Conservation (phyloP, 208 protist genomes). For the Angomonas ambiguus region DNA sequence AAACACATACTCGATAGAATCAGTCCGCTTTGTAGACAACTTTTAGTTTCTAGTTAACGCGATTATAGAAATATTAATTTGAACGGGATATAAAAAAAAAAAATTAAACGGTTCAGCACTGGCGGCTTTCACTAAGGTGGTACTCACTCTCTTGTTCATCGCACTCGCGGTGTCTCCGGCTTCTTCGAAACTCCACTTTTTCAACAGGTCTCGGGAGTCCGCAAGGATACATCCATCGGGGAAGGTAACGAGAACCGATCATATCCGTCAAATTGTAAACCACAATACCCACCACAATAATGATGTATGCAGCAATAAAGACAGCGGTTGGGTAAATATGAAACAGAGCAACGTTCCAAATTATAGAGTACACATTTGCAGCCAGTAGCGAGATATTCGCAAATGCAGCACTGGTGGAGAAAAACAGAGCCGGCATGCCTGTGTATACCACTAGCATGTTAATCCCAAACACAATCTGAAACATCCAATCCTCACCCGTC, state of each 20-base stretch:
- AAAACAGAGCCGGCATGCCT: constrained; percentile 60
- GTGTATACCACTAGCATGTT: constrained; percentile 84
- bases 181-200: constrained; percentile 11
- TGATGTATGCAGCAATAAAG: constrained; percentile 67
- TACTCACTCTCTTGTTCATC: no score
- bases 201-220: constrained; percentile 17
- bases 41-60: no score
- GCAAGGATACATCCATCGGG: constrained; percentile 60
- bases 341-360: constrained; percentile 83
- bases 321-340: constrained; percentile 58
- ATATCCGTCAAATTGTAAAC: constrained; percentile 73
- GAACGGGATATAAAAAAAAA: constrained; percentile 12
- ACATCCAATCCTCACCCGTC: constrained; percentile 60
- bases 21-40: not conserved
- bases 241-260: constrained; percentile 35
- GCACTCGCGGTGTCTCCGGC: not conserved
- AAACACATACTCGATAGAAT: not conserved
- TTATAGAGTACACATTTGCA: constrained; percentile 68
- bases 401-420: constrained; percentile 73
- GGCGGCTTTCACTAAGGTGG: not conserved
- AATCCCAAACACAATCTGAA: constrained; percentile 76
- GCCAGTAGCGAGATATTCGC: constrained; percentile 78
- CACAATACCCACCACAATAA: constrained; percentile 63
- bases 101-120: not conserved
- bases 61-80: no score